Evolutionary conservation across 1,139 yeast genomes (phyloP).

Genomic region (Blastobotrys buckinghamii): DNA sequence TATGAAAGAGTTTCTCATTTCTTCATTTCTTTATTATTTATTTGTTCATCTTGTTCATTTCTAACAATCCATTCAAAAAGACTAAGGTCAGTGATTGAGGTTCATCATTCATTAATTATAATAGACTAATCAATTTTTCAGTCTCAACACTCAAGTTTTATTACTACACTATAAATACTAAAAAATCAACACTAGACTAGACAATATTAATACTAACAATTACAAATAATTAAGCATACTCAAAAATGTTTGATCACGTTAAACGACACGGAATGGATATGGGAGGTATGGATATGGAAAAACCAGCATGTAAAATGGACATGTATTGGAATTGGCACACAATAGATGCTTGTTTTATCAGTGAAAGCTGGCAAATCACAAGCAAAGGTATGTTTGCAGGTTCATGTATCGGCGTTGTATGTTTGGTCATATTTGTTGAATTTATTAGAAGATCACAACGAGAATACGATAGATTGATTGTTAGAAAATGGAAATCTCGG

Average conservation of each 20-base stretch:
- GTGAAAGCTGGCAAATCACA: conserved; percentile 60
- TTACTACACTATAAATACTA: too few relatives aligned
- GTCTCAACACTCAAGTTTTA: too few relatives aligned
- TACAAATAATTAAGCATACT: too few relatives aligned
- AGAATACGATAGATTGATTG: conserved; percentile 46
- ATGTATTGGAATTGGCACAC: conserved; percentile 59
- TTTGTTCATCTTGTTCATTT: neutral
- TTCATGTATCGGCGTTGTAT: conserved; percentile 57
- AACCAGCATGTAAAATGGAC: conserved; percentile 9
- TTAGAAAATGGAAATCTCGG: conserved; percentile 29
- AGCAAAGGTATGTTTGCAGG: conserved; percentile 62
- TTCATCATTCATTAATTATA: too few relatives aligned
- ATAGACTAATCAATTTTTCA: too few relatives aligned
- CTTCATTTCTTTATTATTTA: neutral
- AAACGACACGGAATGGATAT: neutral
- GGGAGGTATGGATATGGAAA: conserved; percentile 1
- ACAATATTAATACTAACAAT: too few relatives aligned
- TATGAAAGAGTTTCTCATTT: neutral
- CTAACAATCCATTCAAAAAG: too few relatives aligned
- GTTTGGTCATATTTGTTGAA: conserved; percentile 51
- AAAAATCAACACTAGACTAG: too few relatives aligned
- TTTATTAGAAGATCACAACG: conserved; percentile 52
- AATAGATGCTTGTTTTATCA: conserved; percentile 56
- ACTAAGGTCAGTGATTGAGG: too few relatives aligned
- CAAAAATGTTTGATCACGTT: neutral